phyloP scores from a whole-genome alignment of 2,329 filamentous ascomycete species.

The Diaporthe amygdali region DNA sequence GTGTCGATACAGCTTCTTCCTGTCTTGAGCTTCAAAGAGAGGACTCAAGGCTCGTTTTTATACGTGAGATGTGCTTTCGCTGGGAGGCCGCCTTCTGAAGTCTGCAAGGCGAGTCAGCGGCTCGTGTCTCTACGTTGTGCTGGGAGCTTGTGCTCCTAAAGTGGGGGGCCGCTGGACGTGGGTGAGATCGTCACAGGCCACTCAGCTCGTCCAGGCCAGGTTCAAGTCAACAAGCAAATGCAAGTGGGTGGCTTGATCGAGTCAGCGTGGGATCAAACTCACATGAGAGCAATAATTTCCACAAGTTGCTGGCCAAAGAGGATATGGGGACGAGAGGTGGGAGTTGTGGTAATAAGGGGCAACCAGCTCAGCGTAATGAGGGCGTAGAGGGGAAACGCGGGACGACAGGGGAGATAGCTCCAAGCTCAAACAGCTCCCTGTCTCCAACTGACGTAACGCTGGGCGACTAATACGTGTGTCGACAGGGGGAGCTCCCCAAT shows the following conservation, averaged over 20 bases:
- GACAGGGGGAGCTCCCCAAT: not conserved
- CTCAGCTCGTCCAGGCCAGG: not conserved
- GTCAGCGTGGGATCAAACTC: not conserved
- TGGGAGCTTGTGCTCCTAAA: not conserved
- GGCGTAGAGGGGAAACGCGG: not conserved
- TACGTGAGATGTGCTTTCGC: not conserved
- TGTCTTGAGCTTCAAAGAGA: constrained; percentile 29
- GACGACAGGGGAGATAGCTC: not conserved
- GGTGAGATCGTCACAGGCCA: not conserved
- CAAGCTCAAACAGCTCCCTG: constrained; percentile 13
- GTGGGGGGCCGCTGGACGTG: no score
- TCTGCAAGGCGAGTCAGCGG: not conserved
- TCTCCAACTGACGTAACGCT: not conserved
- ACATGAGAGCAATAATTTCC: not conserved
- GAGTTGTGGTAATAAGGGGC: not conserved
- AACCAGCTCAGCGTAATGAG: not conserved
- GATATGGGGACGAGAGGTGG: not conserved
- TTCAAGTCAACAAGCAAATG: not conserved
- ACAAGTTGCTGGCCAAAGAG: not conserved
- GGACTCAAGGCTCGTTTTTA: not conserved
- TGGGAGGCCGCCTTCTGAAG: not conserved
- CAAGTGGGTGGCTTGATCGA: not conserved
- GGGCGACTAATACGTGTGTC: not conserved
- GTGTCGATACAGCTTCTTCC: constrained; percentile 34
- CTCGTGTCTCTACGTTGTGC: not conserved